Percentiles rank a stretch among this genome's conserved stretches.
phyloP scores from a whole-genome alignment of 31 red algal genomes.

The Odonthalia washingtoniensis region DNA sequence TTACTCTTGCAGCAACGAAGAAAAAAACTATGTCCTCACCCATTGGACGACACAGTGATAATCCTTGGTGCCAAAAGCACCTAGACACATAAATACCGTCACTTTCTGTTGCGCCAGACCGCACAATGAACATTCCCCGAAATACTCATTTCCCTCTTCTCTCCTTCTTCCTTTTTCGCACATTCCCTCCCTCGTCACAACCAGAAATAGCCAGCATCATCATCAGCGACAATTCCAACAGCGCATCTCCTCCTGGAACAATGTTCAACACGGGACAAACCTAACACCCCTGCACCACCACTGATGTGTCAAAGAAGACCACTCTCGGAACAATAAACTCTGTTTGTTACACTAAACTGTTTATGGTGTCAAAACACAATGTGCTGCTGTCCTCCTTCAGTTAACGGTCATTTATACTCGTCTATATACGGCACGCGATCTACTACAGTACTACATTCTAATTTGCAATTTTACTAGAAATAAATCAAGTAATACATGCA shows the following conservation, averaged over 20 bases:
- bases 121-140: background rate
- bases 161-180: background rate
- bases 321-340: background rate
- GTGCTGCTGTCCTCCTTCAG: too few relatives aligned
- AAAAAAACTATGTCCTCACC: background rate
- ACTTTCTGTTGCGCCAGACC: background rate
- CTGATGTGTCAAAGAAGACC: conserved; percentile 4
- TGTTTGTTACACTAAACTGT: too few relatives aligned
- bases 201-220: too few relatives aligned
- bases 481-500: too few relatives aligned
- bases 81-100: background rate
- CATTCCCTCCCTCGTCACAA: background rate
- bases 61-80: background rate
- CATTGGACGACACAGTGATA: background rate
- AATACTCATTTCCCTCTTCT: background rate
- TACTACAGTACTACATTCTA: too few relatives aligned
- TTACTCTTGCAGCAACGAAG: background rate
- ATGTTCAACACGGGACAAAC: background rate
- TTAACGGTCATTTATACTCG: too few relatives aligned
- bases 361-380: too few relatives aligned
- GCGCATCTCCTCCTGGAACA: background rate
- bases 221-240: conserved; percentile 9
- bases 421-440: too few relatives aligned
- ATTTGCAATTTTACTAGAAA: too few relatives aligned
- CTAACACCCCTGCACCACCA: background rate